Conservation (phyloP, 106 monocot genomes). For the Dioscorea alata region DNA sequence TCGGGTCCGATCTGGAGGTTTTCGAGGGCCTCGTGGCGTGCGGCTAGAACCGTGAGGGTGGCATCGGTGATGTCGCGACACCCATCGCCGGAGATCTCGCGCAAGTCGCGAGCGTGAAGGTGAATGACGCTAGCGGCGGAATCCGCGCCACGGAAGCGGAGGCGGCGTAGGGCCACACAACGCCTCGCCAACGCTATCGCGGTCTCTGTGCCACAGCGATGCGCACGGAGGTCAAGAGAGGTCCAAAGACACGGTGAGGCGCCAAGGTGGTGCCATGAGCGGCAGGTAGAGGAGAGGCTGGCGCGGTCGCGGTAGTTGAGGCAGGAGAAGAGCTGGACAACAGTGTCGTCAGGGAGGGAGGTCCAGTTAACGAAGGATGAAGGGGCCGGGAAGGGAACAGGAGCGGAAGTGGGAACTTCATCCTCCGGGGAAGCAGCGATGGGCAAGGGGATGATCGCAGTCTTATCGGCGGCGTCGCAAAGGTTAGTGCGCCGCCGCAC, state of each 20-base stretch:
- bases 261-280: constrained; percentile 60
- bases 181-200: constrained; percentile 51
- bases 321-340: constrained; percentile 72
- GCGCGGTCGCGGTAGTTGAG: constrained; percentile 94
- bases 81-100: constrained; percentile 39
- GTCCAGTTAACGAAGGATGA: constrained; percentile 81
- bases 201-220: constrained; percentile 31
- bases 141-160: constrained; percentile 56
- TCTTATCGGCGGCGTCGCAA: too few species aligned
- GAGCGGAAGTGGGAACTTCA: too few species aligned
- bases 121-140: constrained; percentile 37
- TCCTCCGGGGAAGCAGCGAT: too few species aligned
- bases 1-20: constrained; percentile 67
- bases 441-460: too few species aligned
- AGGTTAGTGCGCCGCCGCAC: too few species aligned
- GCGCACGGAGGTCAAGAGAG: constrained; percentile 72
- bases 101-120: constrained; percentile 42
- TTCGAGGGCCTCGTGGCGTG: constrained; percentile 61
- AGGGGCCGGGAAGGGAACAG: not conserved
- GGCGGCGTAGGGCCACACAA: constrained; percentile 41
- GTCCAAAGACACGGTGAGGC: constrained; percentile 79
- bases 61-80: constrained; percentile 60
- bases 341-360: constrained; percentile 70
- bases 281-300: constrained; percentile 73
- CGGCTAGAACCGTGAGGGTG: constrained; percentile 51